These are phyloP conservation scores for Hypoxylon intermedium DNA, from an alignment of 495 filamentous ascomycete species.

Conservation along the genomic window DNA sequence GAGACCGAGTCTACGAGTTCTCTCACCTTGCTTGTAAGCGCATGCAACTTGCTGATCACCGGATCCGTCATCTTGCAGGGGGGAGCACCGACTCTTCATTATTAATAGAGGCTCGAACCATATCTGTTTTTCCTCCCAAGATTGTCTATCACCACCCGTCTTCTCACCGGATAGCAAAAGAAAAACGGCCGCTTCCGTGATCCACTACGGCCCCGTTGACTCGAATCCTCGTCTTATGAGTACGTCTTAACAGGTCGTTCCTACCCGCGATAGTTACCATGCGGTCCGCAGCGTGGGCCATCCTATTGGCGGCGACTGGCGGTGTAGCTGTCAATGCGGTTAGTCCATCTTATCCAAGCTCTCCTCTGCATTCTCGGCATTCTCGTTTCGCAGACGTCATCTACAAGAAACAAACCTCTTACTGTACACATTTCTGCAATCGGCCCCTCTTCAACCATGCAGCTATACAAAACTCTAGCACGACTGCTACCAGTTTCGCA, in stretches of 20 bases:
- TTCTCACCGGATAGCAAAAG: constrained; percentile 13
- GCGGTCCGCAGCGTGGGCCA: constrained; percentile 25
- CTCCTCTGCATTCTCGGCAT: background rate
- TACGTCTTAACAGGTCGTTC: constrained; percentile 6
- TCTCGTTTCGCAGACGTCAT: background rate
- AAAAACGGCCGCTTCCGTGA: constrained; percentile 4
- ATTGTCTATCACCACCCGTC: constrained; percentile 6
- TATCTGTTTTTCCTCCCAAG: background rate
- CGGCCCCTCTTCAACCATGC: constrained; percentile 6
- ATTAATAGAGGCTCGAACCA: constrained; percentile 28
- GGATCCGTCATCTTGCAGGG: constrained; percentile 24
- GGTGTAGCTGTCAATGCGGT: constrained; percentile 16
- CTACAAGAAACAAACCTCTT: no score
- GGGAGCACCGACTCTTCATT: constrained; percentile 7
- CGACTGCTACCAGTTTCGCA: constrained; percentile 12
- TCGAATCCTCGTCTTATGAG: constrained; percentile 5
- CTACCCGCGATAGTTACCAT: constrained; percentile 20
- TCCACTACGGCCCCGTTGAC: constrained; percentile 16
- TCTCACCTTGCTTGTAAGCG: constrained; percentile 14
- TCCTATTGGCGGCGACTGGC: constrained; percentile 25
- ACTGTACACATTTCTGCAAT: background rate
- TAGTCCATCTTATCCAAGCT: constrained; percentile 18
- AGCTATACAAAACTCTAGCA: constrained; percentile 4
- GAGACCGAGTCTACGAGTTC: background rate
- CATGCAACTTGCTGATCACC: constrained; percentile 29